Percentiles rank a stretch among this genome's conserved stretches.
Conservation (phyloP, 2,329 filamentous ascomycete species). For the Emydomyces testavorans region DNA sequence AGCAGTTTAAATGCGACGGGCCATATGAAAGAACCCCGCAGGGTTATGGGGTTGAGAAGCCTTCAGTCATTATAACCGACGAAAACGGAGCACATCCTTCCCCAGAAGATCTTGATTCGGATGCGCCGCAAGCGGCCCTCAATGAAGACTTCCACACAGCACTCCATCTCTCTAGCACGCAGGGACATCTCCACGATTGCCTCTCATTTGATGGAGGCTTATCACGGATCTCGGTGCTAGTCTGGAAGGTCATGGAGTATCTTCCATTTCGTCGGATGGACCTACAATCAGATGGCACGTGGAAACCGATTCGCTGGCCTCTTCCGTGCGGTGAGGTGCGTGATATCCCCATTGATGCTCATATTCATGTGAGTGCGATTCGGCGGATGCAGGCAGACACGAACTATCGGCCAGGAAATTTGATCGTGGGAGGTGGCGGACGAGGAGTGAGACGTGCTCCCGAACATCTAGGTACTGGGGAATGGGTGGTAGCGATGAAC, state of each 20-base stretch:
- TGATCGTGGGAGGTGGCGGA: constrained; percentile 69
- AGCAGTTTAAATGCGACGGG: constrained; percentile 52
- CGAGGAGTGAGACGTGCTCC: constrained; percentile 55
- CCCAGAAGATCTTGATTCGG: background rate
- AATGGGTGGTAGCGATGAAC: constrained; percentile 57
- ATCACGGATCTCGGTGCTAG: constrained; percentile 44
- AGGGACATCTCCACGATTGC: constrained; percentile 56
- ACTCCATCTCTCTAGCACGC: constrained; percentile 45
- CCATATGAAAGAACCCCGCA: constrained; percentile 23
- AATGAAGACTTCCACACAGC: constrained; percentile 42
- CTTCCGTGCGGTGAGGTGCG: constrained; percentile 65
- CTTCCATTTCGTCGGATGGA: constrained; percentile 74
- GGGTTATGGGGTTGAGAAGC: background rate
- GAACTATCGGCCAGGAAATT: constrained; percentile 61
- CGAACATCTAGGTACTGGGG: constrained; percentile 52
- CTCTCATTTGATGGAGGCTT: constrained; percentile 54
- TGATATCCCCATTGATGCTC: constrained; percentile 59
- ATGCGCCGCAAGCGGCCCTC: constrained; percentile 13
- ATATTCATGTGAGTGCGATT: constrained; percentile 64
- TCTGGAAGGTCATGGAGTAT: constrained; percentile 72
- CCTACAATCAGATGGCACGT: constrained; percentile 57
- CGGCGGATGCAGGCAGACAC: constrained; percentile 54
- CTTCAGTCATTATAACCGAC: constrained; percentile 6
- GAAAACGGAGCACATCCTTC: background rate
- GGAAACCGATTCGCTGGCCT: constrained; percentile 72